Conservation (phyloP, 495 filamentous ascomycete species). For the Corynascus novoguineensis region DNA sequence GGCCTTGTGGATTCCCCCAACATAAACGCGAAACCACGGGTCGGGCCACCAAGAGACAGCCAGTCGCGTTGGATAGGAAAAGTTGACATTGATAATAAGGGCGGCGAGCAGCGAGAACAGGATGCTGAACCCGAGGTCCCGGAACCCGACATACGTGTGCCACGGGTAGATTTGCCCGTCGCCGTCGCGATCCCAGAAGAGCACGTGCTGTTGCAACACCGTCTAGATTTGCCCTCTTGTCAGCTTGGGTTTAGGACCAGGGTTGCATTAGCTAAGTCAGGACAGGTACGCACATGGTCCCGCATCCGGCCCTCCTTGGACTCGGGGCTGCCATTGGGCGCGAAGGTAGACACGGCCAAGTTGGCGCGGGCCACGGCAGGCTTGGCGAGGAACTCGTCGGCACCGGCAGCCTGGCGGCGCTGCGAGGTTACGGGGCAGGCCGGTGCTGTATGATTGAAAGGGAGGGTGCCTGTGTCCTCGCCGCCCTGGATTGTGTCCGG, state of each 20-base stretch:
- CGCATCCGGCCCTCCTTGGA: not conserved
- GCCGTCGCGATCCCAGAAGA: slow-evolving; percentile 43
- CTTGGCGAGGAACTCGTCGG: slow-evolving; percentile 12
- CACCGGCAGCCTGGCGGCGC: slow-evolving; percentile 15
- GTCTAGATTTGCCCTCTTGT: slow-evolving; percentile 15
- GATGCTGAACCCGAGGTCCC: slow-evolving; percentile 46
- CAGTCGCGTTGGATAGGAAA: slow-evolving; percentile 48
- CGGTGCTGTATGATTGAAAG: slow-evolving; percentile 11
- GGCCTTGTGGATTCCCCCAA: slow-evolving; percentile 47
- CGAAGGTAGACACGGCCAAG: slow-evolving; percentile 27
- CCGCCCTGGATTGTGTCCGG: not conserved
- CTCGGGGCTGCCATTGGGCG: slow-evolving; percentile 31
- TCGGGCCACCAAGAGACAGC: slow-evolving; percentile 40
- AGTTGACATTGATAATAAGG: slow-evolving; percentile 44
- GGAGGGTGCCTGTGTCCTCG: not conserved
- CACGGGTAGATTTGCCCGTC: slow-evolving; percentile 50
- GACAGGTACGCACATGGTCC: slow-evolving; percentile 6
- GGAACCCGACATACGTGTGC: slow-evolving; percentile 52
- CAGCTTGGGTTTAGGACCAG: too few relatives aligned
- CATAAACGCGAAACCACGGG: slow-evolving; percentile 44
- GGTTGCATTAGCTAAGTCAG: not conserved
- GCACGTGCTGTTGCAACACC: slow-evolving; percentile 50
- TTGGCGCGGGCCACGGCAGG: slow-evolving; percentile 34
- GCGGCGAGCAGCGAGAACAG: slow-evolving; percentile 40
- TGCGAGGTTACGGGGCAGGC: slow-evolving; percentile 1